Percentiles rank a stretch among this genome's conserved stretches.
phyloP scores from a whole-genome alignment of 23 red algal genomes.

The Gracilariopsis chorda region DNA sequence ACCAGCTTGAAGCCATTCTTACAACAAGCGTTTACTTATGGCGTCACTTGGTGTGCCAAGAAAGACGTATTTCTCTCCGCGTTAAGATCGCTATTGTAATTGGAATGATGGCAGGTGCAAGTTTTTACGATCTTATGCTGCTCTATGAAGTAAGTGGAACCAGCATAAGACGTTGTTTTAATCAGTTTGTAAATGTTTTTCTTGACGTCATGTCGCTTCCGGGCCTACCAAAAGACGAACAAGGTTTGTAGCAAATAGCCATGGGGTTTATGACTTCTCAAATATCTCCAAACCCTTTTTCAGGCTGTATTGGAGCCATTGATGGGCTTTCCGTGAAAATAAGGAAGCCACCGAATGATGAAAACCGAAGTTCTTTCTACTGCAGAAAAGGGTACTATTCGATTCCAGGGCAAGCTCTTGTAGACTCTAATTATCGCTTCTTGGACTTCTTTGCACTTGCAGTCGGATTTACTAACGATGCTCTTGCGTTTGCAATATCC shows the following conservation, averaged over 20 bases:
- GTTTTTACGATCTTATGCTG: neutral
- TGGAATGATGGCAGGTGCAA: neutral
- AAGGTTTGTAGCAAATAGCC: neutral
- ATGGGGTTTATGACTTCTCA: neutral
- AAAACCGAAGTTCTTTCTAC: neutral
- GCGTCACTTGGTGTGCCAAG: neutral
- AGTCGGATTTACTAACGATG: neutral
- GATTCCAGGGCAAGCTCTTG: neutral
- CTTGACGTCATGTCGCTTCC: neutral
- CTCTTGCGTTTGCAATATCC: neutral
- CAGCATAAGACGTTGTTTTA: neutral
- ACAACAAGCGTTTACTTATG: neutral
- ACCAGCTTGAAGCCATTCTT: neutral
- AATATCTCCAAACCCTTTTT: neutral
- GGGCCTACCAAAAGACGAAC: neutral
- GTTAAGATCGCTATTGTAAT: neutral
- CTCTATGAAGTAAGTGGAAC: neutral
- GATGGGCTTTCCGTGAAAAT: neutral
- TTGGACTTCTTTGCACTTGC: neutral
- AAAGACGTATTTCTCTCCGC: neutral
- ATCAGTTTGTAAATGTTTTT: neutral
- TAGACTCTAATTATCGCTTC: neutral
- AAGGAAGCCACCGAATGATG: neutral
- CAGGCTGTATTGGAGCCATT: neutral
- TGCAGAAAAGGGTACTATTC: neutral